Evolutionary conservation across 2,329 filamentous ascomycete genomes (phyloP), one percentile per base, ranked within the genome.

Genomic region (Chaetomiaceae sp.): DNA sequence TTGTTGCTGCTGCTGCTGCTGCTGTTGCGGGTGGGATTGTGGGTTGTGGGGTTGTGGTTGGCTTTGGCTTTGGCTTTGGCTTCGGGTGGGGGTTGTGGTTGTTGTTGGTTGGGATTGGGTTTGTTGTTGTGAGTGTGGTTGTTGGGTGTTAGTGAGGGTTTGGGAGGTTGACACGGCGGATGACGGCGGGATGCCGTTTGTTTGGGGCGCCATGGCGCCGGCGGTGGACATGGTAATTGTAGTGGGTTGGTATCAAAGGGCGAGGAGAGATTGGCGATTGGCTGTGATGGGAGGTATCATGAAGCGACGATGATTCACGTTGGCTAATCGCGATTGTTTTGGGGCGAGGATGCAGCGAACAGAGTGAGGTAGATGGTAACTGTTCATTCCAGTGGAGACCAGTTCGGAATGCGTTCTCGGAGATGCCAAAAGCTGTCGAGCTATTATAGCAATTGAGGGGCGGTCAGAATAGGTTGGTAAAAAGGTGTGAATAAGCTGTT

Each of bases 171-270:
- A 64, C 18, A 48, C 42, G 23, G 48, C 44, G n/a, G 66, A 61
- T 25, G 76, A 69, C 33, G 75, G 66, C 18, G 73, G 66, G 21
- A 77, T 69, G 56, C 80, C 81, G 63, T 84, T 84, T 9, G 78
- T 73, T 61, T 82, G 79, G 7, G 78, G 71, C 29, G 67, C 48
- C 25, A 52, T 10, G 32, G 46, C 63, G 38, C 65, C 61, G 11
- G 56, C 25, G 43, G 57, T 52, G 41, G 68, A 66, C 64, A 71
- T 71, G 14, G 60, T 63, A 42, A 50, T 44, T 16, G n/a, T n/a
- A n/a, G 18, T 37, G 46, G 42, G 40, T 5, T 14, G 11, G 9
- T 43, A 21, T 18, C 29, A 25, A 13, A 10, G 27, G 2, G n/a
- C 16, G 7, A 0, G n/a, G 14, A 23, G 13, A 10, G 9, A 10